Evolutionary conservation across 257 asterid genomes (phyloP).

Genomic region (Solanum clarkiae): DNA sequence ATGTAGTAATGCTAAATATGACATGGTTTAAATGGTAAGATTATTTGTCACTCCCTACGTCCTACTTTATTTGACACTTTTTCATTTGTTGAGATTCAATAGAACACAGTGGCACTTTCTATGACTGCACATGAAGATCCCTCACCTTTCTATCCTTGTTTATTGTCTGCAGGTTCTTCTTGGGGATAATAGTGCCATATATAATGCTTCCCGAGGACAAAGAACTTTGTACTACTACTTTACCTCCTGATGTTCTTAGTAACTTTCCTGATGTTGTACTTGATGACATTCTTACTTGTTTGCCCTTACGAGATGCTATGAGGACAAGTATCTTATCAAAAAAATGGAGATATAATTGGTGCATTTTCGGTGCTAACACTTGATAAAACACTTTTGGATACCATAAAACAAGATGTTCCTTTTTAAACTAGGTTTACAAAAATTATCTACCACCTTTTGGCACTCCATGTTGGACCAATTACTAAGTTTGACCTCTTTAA

Average conservation of each 20-base stretch:
- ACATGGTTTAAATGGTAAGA: neutral
- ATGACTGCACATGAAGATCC: neutral
- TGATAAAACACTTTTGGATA: neutral
- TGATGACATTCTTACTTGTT: neutral
- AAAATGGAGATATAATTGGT: neutral
- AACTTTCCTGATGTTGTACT: neutral
- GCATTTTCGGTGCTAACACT: rapidly evolving
- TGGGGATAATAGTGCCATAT: neutral
- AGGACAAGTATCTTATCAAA: neutral
- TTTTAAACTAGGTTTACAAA: neutral
- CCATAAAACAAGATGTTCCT: rapidly evolving
- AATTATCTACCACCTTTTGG: neutral
- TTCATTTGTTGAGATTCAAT: too few species aligned
- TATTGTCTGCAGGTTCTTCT: neutral
- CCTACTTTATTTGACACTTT: neutral
- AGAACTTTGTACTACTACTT: neutral
- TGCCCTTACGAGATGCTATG: neutral
- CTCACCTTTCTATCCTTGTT: neutral
- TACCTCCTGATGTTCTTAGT: neutral
- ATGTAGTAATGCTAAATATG: too few species aligned
- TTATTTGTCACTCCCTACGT: neutral
- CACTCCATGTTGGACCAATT: neutral
- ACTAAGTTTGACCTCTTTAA: neutral
- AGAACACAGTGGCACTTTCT: neutral
- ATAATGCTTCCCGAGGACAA: neutral